These are phyloP conservation scores for Psilocybe mexicana DNA, from an alignment of 1,284 basidiomycete species.

Conservation along the genomic window DNA sequence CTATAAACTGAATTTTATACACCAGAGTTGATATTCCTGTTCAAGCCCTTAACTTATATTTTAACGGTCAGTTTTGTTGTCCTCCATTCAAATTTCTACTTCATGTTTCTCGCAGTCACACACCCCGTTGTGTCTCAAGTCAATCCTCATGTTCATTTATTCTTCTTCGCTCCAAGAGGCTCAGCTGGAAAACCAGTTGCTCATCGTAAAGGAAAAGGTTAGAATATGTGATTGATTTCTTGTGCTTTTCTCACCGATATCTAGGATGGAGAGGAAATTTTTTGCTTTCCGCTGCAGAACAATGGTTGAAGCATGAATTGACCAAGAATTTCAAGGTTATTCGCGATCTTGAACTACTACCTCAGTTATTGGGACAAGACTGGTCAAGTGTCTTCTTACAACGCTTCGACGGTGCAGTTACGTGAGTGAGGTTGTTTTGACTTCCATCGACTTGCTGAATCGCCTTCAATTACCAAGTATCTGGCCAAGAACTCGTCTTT, in stretches of 20 bases:
- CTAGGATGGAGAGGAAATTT: constrained; percentile 97
- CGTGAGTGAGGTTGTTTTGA: constrained; percentile 50
- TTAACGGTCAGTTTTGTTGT: constrained; percentile 63
- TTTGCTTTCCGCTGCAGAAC: constrained; percentile 87
- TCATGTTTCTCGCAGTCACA: constrained; percentile 61
- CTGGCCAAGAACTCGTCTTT: constrained; percentile 81
- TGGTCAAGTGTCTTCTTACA: constrained; percentile 96
- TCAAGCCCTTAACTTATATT: constrained; percentile 90
- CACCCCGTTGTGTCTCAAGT: constrained; percentile 95
- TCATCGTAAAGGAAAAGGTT: constrained; percentile 89
- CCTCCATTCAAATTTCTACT: neutral
- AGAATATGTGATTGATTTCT: neutral
- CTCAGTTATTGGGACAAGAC: constrained; percentile 87
- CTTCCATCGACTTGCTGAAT: neutral
- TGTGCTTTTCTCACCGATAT: neutral
- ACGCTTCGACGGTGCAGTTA: constrained; percentile 80
- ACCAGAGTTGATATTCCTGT: constrained; percentile 92
- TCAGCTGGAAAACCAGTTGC: constrained; percentile 94
- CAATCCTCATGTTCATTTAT: constrained; percentile 98
- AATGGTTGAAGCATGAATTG: constrained; percentile 92
- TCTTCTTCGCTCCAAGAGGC: constrained; percentile 94
- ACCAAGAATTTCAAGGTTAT: constrained; percentile 98
- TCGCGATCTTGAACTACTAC: constrained; percentile 88
- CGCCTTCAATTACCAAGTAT: constrained; percentile 48
- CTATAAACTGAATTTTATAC: neutral